Conservation (phyloP, 1,284 basidiomycete species). For the Ceratobasidium papillatum region DNA sequence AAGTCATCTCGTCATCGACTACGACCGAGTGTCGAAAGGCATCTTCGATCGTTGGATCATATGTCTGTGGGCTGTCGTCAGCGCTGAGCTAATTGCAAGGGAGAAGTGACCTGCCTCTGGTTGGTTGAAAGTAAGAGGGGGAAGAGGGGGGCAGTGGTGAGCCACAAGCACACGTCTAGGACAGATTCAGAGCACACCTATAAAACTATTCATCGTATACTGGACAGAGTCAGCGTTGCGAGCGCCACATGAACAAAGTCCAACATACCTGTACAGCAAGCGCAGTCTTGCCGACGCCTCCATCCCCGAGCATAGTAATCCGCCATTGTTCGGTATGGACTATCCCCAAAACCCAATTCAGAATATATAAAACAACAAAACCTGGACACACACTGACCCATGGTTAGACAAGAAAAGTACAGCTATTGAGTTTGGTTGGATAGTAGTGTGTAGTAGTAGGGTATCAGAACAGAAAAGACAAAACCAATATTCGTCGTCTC, state of each 20-base stretch:
- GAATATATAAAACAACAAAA: background rate
- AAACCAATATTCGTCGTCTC: no score
- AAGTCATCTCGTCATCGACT: slow-evolving; percentile 90
- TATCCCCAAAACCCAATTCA: background rate
- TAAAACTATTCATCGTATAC: slow-evolving; percentile 94
- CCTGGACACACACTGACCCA: slow-evolving; percentile 13
- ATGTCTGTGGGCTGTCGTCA: slow-evolving; percentile 63
- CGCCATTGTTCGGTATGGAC: slow-evolving; percentile 84
- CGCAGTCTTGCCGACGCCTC: slow-evolving; percentile 98
- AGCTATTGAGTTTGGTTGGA: background rate
- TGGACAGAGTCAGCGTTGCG: slow-evolving; percentile 51
- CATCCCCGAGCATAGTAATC: slow-evolving; percentile 95
- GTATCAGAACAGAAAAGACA: slow-evolving; percentile 15
- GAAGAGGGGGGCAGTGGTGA: background rate
- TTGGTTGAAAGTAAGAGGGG: slow-evolving; percentile 26
- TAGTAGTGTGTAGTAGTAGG: background rate
- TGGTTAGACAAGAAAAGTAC: background rate
- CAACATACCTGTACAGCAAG: slow-evolving; percentile 87
- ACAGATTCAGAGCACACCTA: slow-evolving; percentile 63
- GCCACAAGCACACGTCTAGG: slow-evolving; percentile 1
- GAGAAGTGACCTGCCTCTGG: slow-evolving; percentile 59
- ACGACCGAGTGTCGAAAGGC: slow-evolving; percentile 92
- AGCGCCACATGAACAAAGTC: slow-evolving; percentile 37
- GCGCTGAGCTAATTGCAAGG: background rate
- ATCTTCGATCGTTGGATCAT: slow-evolving; percentile 94